Conservation (phyloP, 2,329 filamentous ascomycete genomes). For the Epichloe brachyelytri region DNA sequence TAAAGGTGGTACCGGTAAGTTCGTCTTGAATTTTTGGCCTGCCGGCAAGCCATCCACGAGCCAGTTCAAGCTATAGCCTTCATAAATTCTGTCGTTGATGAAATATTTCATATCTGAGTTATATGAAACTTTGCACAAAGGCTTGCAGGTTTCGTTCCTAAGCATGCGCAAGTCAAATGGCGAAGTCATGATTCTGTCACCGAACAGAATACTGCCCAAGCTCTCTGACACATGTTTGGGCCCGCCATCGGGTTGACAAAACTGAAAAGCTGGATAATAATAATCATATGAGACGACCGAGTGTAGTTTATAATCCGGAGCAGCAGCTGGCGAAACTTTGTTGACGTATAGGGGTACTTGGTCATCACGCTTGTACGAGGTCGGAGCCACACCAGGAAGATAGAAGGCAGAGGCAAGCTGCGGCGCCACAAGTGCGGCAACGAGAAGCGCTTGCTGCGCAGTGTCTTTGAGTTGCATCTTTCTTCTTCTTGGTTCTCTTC, state of each 20-base stretch:
- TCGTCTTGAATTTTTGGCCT: conserved; percentile 71
- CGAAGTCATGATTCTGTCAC: conserved; percentile 94
- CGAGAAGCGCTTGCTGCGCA: conserved; percentile 37
- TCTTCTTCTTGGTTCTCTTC: conserved; percentile 11
- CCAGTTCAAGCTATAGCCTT: conserved; percentile 91
- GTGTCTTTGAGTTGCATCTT: conserved; percentile 33
- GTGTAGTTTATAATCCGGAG: conserved; percentile 67
- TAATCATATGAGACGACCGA: conserved; percentile 96
- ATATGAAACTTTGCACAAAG: conserved; percentile 56
- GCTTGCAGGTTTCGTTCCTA: conserved; percentile 76
- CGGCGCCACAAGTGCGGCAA: conserved; percentile 37
- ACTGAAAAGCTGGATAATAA: conserved; percentile 77
- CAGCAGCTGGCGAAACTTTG: conserved; percentile 74
- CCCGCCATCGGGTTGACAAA: conserved; percentile 69
- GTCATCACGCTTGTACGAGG: conserved; percentile 73
- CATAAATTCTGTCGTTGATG: conserved; percentile 67
- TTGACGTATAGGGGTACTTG: conserved; percentile 84
- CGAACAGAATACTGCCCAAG: conserved; percentile 90
- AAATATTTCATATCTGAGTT: conserved; percentile 58
- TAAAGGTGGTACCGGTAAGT: conserved; percentile 66
- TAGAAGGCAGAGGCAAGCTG: conserved; percentile 67
- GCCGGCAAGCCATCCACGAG: conserved; percentile 88
- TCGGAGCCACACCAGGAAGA: conserved; percentile 88
- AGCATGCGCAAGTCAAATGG: conserved; percentile 83
- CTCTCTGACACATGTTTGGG: conserved; percentile 67